A percentile compares a stretch with the other conserved stretches of the same genome.
phyloP scores from a whole-genome alignment of 2,329 filamentous ascomycete species.

The Cadophora gregata region DNA sequence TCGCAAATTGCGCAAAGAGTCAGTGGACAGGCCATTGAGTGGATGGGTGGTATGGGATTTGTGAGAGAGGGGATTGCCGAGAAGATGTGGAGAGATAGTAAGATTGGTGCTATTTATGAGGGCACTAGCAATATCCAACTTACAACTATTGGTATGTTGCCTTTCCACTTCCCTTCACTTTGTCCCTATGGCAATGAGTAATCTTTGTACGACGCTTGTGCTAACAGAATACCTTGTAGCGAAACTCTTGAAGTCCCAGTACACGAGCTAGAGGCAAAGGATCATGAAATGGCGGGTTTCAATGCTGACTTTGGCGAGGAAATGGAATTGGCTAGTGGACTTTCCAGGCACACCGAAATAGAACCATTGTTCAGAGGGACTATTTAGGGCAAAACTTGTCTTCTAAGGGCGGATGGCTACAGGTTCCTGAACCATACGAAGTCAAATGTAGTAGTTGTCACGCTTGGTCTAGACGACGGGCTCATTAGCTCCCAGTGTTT shows the following conservation, averaged over 20 bases:
- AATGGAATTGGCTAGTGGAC: background rate
- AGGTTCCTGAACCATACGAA: background rate
- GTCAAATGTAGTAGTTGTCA: background rate
- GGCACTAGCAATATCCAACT: constrained; percentile 82
- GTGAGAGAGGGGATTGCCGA: constrained; percentile 95
- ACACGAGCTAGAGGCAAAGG: constrained; percentile 50
- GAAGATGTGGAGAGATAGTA: constrained; percentile 97
- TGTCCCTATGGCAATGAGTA: background rate
- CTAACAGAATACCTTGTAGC: constrained; percentile 37
- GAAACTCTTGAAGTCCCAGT: constrained; percentile 72
- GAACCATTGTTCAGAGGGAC: background rate
- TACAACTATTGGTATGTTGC: constrained; percentile 62
- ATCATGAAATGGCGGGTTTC: no score
- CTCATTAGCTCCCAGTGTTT: background rate
- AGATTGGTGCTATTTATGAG: constrained; percentile 98
- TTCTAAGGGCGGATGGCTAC: background rate
- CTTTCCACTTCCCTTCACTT: background rate
- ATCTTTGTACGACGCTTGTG: background rate
- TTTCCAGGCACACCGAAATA: constrained; percentile 3
- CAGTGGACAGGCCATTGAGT: constrained; percentile 86
- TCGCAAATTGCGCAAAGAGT: constrained; percentile 92
- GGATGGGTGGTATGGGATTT: constrained; percentile 99
- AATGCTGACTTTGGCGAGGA: background rate
- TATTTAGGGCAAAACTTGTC: background rate
- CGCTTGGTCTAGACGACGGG: background rate